These are phyloP conservation scores for Dictyostelium purpureum DNA, from an alignment of 78 protist species.

Conservation along the genomic window DNA sequence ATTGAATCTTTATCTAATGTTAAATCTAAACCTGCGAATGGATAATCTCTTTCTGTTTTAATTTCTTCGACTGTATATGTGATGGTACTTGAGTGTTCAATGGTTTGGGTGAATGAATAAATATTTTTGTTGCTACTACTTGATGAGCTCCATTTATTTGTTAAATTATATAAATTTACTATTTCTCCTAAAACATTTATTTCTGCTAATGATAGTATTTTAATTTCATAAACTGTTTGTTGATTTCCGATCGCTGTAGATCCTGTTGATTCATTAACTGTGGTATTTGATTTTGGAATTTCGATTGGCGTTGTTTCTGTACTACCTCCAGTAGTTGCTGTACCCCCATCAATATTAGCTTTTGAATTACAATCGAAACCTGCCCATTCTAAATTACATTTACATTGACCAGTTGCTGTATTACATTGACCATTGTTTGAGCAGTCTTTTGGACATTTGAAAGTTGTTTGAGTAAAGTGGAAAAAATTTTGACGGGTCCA, in stretches of 20 bases:
- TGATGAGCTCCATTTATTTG: background rate
- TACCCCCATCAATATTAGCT: background rate
- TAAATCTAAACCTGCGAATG: background rate
- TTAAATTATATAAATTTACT: background rate
- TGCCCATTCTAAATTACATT: background rate
- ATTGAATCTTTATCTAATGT: background rate
- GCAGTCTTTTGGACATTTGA: background rate
- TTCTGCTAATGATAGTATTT: background rate
- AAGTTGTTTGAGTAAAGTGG: background rate
- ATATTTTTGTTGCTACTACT: background rate
- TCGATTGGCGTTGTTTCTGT: no score
- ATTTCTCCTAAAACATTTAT: no score
- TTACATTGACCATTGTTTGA: background rate
- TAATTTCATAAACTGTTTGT: conserved; percentile 1
- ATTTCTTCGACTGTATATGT: background rate
- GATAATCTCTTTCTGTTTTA: background rate
- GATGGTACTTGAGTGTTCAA: background rate
- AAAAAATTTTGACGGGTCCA: background rate
- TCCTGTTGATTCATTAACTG: background rate
- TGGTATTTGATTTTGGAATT: background rate
- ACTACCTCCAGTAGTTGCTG: background rate
- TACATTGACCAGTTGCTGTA: background rate
- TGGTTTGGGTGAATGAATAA: background rate
- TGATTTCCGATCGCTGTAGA: background rate
- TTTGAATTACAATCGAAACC: background rate